phyloP scores from a whole-genome alignment of 2,329 filamentous ascomycete species.

The Leptographium radiaticola region DNA sequence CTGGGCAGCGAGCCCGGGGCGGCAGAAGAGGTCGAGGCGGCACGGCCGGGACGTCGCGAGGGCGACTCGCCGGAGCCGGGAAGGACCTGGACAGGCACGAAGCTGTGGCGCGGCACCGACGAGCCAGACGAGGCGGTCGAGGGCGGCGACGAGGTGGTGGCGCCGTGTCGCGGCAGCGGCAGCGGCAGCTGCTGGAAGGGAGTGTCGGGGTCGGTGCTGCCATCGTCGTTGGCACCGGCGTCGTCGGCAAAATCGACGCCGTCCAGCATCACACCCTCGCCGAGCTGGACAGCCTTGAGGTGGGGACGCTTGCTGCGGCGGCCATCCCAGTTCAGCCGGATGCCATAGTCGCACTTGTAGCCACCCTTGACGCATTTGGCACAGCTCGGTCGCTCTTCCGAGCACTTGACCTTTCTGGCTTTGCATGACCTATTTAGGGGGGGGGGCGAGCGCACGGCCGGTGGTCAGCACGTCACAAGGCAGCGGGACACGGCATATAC shows the following conservation, averaged over 20 bases:
- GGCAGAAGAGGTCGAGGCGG: neutral
- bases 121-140: neutral
- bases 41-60: neutral
- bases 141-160: constrained; percentile 3
- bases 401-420: constrained; percentile 60
- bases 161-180: constrained; percentile 1
- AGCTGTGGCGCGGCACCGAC: neutral
- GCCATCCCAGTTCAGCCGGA: constrained; percentile 70
- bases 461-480: neutral
- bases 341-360: constrained; percentile 68
- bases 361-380: constrained; percentile 59
- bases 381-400: constrained; percentile 63
- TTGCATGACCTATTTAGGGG: constrained; percentile 55
- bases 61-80: neutral
- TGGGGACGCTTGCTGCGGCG: constrained; percentile 46
- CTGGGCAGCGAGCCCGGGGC: neutral
- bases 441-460: neutral
- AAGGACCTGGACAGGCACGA: constrained; percentile 5
- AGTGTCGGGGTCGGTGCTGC: neutral
- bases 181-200: neutral
- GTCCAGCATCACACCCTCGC: constrained; percentile 1
- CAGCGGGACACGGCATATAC: neutral
- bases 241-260: neutral
- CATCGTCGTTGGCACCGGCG: neutral
- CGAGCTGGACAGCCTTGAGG: constrained; percentile 16